Evolutionary conservation across 2,329 filamentous ascomycete species (phyloP), one percentile per base, ranked within the genome.

Genomic region (Trichoderma sp.): DNA sequence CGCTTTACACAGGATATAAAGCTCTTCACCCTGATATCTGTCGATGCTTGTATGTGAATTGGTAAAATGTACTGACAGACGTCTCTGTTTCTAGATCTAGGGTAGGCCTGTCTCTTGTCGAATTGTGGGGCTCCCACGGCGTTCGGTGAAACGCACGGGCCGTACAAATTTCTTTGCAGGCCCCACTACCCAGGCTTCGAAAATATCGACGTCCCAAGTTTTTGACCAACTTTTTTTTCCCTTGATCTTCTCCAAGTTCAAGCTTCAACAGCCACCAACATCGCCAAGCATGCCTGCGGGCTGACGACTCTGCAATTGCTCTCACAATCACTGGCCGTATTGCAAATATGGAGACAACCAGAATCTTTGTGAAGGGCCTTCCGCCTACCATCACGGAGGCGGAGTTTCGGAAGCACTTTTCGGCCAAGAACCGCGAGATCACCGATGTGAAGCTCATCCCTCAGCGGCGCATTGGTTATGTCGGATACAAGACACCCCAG

Each of bases 371-470:
- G 85, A 84, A 90, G 85, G 83, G 93, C 67, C 82, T 99, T 66
- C 95, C 95, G 54, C 93, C 93, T 41, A 91, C 86, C 63, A 90
- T 97, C 72, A 89, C 88, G 14, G 92, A 96, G 78, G 88, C 89
- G 61, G 91, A 96, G 70, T 90, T 98, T 75, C 88, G 88, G 75
- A 93, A 91, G 75, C 93, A 98, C 79, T 99, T 99, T 78, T 86
- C 90, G 67, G 84, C 80, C 47, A 80, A 86, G 71, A 89, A 89
- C 68, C 86, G 86, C 68, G 82, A 90, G 68, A 87, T 97, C 74
- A 98, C 94, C 61, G 95, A 99, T 79, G 87, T 93, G 72, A 96
- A 96, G 83, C 86, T 97, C 75, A 91, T 98, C 74, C 87, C 92
- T 6, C 88, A 93, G 73, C 88, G 95, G 72, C 87, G 93, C 71